Percentiles rank a stretch among this genome's conserved stretches.
These are phyloP conservation scores for Mortierella sp. DNA, from an alignment of 371 early-diverging fungal genomes.

Conservation along the genomic window DNA sequence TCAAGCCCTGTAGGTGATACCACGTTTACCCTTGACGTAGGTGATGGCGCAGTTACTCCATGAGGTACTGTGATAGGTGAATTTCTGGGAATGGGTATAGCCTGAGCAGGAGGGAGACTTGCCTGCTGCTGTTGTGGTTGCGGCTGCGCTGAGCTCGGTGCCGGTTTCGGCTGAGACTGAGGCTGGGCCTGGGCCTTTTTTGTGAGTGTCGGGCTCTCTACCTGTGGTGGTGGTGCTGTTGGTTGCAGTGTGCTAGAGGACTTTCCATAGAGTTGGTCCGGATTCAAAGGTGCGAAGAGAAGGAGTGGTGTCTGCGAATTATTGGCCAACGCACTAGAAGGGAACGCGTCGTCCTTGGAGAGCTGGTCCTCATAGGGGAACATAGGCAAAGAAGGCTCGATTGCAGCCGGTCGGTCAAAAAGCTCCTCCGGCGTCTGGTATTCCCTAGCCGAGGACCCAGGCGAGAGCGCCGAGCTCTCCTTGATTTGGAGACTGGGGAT, in stretches of 20 bases:
- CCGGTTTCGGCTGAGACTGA: constrained; percentile 12
- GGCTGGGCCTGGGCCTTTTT: constrained; percentile 6
- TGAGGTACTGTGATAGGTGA: constrained; percentile 17
- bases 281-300: constrained; percentile 47
- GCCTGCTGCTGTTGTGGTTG: constrained; percentile 7
- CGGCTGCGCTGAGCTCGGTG: constrained; percentile 6
- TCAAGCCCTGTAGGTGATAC: constrained; percentile 16
- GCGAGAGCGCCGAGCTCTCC: constrained; percentile 29
- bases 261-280: constrained; percentile 38
- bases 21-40: constrained; percentile 6
- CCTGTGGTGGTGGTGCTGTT: constrained; percentile 23
- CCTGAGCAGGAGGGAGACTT: constrained; percentile 3
- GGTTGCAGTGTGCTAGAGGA: constrained; percentile 19
- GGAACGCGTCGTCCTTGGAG: constrained; percentile 38
- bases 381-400: constrained; percentile 22
- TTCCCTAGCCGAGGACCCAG: constrained; percentile 18
- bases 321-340: constrained; percentile 29
- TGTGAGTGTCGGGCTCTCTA: constrained; percentile 5
- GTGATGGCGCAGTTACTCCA: constrained; percentile 22
- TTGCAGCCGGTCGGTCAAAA: constrained; percentile 47
- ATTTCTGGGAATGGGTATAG: constrained; percentile 25
- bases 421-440: constrained; percentile 54
- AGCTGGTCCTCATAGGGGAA: constrained; percentile 20
- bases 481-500: constrained; percentile 53
- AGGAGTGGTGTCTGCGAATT: constrained; percentile 28